Evolutionary conservation across 345 rosid species (phyloP).

Genomic region (Theobroma cacao): DNA sequence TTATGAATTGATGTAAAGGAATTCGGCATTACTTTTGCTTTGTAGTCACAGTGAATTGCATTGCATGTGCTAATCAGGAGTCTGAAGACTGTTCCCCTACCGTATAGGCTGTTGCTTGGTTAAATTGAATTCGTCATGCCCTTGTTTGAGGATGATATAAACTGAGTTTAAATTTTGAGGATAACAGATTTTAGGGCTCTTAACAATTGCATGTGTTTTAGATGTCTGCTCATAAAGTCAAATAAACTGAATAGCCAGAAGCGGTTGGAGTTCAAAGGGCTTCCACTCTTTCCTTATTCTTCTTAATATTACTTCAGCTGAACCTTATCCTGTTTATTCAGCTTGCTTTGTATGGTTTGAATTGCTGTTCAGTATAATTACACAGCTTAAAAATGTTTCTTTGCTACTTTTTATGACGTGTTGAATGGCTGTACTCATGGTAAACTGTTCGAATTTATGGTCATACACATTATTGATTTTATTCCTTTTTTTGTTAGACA

Average conservation of each 20-base stretch:
- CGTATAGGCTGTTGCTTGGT: background rate
- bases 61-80: background rate
- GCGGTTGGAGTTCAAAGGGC: background rate
- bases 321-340: background rate
- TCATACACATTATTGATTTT: background rate
- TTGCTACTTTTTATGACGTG: background rate
- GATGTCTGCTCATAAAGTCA: background rate
- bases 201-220: background rate
- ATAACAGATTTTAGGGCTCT: background rate
- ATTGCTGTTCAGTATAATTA: background rate
- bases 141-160: background rate
- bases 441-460: background rate
- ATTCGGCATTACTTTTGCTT: background rate
- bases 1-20: background rate
- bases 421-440: background rate
- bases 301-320: background rate
- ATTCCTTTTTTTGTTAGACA: background rate
- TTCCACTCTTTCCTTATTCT: background rate
- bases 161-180: background rate
- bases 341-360: background rate
- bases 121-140: background rate
- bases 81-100: background rate
- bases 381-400: background rate
- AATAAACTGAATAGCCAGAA: background rate
- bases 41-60: background rate